Conservation (phyloP, 805 yeast genomes). For the Diddensiella santjacobensis region DNA sequence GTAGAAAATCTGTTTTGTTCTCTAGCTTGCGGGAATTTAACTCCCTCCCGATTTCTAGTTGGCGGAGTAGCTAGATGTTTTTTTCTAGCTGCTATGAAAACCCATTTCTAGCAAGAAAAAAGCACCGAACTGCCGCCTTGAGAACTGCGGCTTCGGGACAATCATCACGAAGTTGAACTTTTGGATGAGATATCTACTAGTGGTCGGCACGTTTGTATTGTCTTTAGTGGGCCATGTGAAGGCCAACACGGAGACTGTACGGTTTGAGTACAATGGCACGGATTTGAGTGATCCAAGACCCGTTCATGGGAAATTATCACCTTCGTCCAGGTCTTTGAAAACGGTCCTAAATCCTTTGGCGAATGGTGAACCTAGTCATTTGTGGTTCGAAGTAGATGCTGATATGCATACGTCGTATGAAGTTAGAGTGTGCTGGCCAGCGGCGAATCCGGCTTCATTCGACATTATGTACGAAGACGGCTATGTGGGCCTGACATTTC, state of each 20-base stretch:
- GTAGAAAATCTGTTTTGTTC: too few species aligned
- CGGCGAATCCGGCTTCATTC: constrained; percentile 31
- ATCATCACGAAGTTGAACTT: too few species aligned
- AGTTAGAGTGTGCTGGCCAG: constrained; percentile 36
- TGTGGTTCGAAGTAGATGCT: constrained; percentile 13
- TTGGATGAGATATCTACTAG: not conserved
- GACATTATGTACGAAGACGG: constrained; percentile 19
- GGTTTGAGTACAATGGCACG: constrained; percentile 1
- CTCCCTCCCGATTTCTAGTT: too few species aligned
- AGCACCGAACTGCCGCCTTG: too few species aligned
- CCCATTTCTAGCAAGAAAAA: too few species aligned
- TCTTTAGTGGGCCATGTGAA: not conserved
- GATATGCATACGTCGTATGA: constrained; percentile 21
- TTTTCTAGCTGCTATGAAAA: too few species aligned
- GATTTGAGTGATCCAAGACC: not conserved
- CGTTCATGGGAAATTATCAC: not conserved
- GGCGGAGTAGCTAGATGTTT: too few species aligned
- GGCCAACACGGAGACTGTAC: constrained; percentile 16
- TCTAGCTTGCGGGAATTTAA: too few species aligned
- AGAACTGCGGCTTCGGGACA: too few species aligned
- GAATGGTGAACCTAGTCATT: constrained; percentile 1
- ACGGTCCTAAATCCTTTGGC: constrained; percentile 7
- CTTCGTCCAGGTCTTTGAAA: not conserved
- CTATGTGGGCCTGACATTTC: constrained; percentile 11
- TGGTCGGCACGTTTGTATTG: not conserved